These are phyloP conservation scores for Halenospora varia DNA, from an alignment of 495 filamentous ascomycete genomes.

Conservation along the genomic window DNA sequence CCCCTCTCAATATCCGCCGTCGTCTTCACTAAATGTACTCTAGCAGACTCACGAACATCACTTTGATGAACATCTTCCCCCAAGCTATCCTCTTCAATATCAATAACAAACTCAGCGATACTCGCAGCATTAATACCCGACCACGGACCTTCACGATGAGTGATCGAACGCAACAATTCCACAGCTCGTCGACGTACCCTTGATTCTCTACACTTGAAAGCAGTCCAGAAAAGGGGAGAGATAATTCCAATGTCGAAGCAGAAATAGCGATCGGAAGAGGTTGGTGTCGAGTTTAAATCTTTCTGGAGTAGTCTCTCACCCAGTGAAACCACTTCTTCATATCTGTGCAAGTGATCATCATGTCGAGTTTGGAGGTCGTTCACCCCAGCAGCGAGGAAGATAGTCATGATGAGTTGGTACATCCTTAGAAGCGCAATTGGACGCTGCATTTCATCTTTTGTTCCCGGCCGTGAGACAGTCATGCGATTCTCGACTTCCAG, in stretches of 20 bases:
- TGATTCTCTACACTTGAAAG: slow-evolving; percentile 4
- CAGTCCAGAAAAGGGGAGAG: slow-evolving; percentile 7
- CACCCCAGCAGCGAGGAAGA: neutral
- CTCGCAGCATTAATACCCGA: slow-evolving; percentile 14
- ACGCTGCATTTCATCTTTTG: neutral
- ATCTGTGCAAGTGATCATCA: neutral
- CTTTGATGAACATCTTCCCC: neutral
- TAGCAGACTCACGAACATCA: neutral
- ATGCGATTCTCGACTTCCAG: neutral
- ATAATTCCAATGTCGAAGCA: slow-evolving; percentile 12
- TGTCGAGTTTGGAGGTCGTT: neutral
- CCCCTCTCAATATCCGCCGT: neutral
- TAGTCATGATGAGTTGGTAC: neutral
- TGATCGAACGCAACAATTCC: slow-evolving; percentile 15
- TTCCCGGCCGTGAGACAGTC: neutral
- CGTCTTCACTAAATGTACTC: slow-evolving; percentile 1
- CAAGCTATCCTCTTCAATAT: slow-evolving; percentile 4
- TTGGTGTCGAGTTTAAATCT: neutral
- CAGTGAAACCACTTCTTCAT: neutral
- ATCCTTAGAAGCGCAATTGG: neutral
- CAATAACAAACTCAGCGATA: slow-evolving; percentile 1
- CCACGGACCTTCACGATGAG: slow-evolving; percentile 41
- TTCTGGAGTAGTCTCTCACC: neutral
- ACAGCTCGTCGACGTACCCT: slow-evolving; percentile 1
- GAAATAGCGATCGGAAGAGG: neutral